Base-by-base conservation (phyloP, 352 stramenopile species). In the Pythium guiyangense region DNA sequence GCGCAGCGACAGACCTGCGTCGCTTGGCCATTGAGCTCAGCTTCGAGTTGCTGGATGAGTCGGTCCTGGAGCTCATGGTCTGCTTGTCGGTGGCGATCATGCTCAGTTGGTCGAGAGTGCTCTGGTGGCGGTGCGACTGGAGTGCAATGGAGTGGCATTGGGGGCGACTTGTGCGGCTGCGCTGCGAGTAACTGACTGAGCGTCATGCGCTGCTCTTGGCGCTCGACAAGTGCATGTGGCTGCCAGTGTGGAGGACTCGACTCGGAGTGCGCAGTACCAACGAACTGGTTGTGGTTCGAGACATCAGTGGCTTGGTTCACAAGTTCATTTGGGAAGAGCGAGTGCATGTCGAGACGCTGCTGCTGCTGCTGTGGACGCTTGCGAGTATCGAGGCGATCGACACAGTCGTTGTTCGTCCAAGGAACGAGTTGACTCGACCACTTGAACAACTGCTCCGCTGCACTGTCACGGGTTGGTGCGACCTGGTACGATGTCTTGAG, bases 111-210 rank as follows among this genome's bases (percentile, higher is more conserved):
- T 26, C 27, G 29, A 20, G n/a, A 17, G 31, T 10, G 11, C 5
- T 29, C 42, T n/a, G 27, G 17, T 57, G 34, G 10, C n/a, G n/a
- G 10, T 56, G 26, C 34, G 6, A 26, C 4, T 17, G 31, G 6
- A 12, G 31, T 9, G 31, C 12, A 9, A 3, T 26, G 34, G 5
- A 18, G 43, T 26, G 26, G 3, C 39, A n/a, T 43, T n/a, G 39
- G 12, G 18, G 17, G 20, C 8, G 27, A 15, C n/a, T 25, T 12
- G 2, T n/a, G 8, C 4, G 26, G 37, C 15, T 37, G 26, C 31
- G 27, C 10, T 15, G 26, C 35, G 22, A 66, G 42, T 8, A 66
- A 20, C 49, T 66, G 39, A 14, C 54, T 57, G 27, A 66, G 47
- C 8, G 60, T 51, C 26, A 67, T 56, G 11, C 43, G 53, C 9